Evolutionary conservation across 768 basidiomycete species (phyloP), one percentile per base, ranked within the genome.

Genomic region (Tylopilus subfusipes): DNA sequence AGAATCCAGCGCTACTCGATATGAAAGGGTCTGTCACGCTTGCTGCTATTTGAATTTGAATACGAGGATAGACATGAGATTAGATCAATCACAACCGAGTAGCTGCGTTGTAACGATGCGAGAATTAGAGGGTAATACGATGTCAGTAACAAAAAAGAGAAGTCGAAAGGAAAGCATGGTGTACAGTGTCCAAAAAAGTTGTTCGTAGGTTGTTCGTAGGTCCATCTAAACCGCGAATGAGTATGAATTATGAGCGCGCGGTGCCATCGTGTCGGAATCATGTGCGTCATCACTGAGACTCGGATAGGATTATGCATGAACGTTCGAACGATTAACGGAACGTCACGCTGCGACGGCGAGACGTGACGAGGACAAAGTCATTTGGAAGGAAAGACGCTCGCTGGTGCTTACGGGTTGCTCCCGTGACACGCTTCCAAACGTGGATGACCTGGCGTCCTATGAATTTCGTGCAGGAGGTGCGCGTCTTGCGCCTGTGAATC

Each of bases 341-440:
- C 62, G 75, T 72, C 42, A 78, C 67, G 66, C 83, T 84, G 51
- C 79, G 81, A 54, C 83, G 76, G 51, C 78, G 76, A 31, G 72
- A 65, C 11, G 79, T 85, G 60, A 87, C 74, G 55, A 86, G 73
- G 61, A 85, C 77, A 65, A 86, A 86, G 64, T 83, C 84, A 22
- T 77, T 76, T 29, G 81, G 78, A 45, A 84, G 72, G 62, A 79
- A 65, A 3, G 85, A 83, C 6, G 76, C 73, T 39, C 82, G 78
- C 24, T 78, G 75, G 31, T 72, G 72, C 50, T 76, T 82, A 57
- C 80, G 81, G 30, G 80, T 76, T 29, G 73, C 70, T 22, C 76
- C 72, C 24, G 83, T 85, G 62, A 86, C 68, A 36, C 76, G 69
- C 63, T 87, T 87, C 85, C 85, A 87, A 11, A 78, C 73, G 40